Conservation (phyloP, 164 flowering plant species). For the Cinnamomum micranthum region DNA sequence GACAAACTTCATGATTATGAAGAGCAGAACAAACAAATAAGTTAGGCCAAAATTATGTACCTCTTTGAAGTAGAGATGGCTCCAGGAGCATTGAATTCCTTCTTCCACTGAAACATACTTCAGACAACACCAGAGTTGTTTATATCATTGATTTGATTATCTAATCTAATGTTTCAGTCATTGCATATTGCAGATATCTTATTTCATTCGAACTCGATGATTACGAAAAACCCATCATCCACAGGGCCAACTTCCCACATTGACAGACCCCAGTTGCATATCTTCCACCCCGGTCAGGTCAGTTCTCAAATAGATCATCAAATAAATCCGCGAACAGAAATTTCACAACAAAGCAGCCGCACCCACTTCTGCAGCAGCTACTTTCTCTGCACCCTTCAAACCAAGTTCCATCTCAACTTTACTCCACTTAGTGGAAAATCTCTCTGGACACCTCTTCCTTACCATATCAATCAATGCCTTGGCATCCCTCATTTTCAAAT, state of each 20-base stretch:
- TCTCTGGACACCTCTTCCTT: slow-evolving; percentile 59
- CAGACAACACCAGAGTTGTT: neutral
- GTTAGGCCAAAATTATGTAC: neutral
- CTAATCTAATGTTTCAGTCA: too few species aligned
- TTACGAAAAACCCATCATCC: neutral
- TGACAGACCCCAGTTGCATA: neutral
- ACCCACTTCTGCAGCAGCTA: neutral
- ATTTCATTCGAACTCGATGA: too few species aligned
- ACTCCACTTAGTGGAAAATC: slow-evolving; percentile 49
- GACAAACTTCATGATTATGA: neutral
- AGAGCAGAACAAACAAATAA: neutral
- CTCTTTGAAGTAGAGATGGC: neutral
- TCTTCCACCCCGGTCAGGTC: neutral
- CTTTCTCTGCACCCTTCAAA: slow-evolving; percentile 9
- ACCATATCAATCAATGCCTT: slow-evolving; percentile 46
- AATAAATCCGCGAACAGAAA: too few species aligned
- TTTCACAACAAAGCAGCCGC: neutral
- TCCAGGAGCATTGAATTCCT: neutral
- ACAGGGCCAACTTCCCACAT: neutral
- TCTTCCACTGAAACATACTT: neutral
- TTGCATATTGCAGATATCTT: too few species aligned
- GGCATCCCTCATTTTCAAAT: slow-evolving; percentile 41
- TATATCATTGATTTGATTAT: too few species aligned
- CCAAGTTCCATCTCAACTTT: slow-evolving; percentile 54
- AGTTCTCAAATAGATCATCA: too few species aligned